Conservation (phyloP, 805 yeast species). For the Yamadazyma paraphyllophila region DNA sequence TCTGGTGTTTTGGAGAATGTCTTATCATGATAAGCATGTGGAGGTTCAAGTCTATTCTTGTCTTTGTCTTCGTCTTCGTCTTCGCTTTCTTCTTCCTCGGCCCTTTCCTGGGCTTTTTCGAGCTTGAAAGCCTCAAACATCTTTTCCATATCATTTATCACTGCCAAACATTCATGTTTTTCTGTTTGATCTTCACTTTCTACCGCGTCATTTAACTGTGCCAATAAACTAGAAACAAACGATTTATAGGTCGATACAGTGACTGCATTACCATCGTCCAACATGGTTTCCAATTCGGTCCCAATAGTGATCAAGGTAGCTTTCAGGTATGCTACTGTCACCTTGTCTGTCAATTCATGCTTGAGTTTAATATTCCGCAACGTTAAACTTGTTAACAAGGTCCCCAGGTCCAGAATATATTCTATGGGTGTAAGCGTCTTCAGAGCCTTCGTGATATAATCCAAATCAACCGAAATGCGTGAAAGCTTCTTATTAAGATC, state of each 20-base stretch:
- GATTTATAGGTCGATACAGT: slow-evolving; percentile 49
- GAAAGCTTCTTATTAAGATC: slow-evolving; percentile 43
- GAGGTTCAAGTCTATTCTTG: background rate
- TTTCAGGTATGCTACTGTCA: slow-evolving; percentile 60
- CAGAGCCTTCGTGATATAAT: slow-evolving; percentile 44
- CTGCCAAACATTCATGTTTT: slow-evolving; percentile 64
- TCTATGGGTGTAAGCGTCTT: slow-evolving; percentile 43
- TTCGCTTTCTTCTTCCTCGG: background rate
- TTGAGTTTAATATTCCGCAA: slow-evolving; percentile 49
- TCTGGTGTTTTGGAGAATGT: background rate
- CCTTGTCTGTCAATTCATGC: slow-evolving; percentile 48
- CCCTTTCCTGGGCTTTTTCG: slow-evolving; percentile 19
- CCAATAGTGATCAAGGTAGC: slow-evolving; percentile 66
- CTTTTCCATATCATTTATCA: slow-evolving; percentile 66
- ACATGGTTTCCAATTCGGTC: slow-evolving; percentile 53
- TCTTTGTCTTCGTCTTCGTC: background rate
- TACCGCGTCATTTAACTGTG: slow-evolving; percentile 57
- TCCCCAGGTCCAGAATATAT: slow-evolving; percentile 53
- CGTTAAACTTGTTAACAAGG: slow-evolving; percentile 44
- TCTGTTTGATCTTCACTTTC: slow-evolving; percentile 52
- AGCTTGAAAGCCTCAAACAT: slow-evolving; percentile 60
- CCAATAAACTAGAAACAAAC: slow-evolving; percentile 57
- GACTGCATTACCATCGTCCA: slow-evolving; percentile 28
- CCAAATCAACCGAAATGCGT: slow-evolving; percentile 45
- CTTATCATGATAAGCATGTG: background rate